Base-by-base conservation (phyloP, 75 land plant species). In the Selaginella tamariscina region DNA sequence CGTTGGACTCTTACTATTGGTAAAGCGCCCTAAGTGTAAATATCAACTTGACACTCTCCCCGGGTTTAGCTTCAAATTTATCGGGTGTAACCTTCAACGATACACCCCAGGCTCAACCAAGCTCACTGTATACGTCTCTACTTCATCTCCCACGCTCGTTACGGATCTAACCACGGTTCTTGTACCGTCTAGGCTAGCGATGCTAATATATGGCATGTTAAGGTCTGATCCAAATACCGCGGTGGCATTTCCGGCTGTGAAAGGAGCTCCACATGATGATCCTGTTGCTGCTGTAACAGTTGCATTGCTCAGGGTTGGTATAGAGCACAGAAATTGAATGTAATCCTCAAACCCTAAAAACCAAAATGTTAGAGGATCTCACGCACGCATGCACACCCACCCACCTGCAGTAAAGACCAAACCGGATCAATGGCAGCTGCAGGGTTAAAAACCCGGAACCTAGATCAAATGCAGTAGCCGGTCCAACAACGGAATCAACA, bases 171-270 rank as follows among this genome's bases (percentile, higher is more conserved):
- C 62, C 31, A 88, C 59, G 0, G 66, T 73, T 29, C 76, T 66
- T 0, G 79, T 70, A 22, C 76, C 75, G 1, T 66, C 77, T 27
- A 85, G 75, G 2, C 72, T 68, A 1, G 83, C 65, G 9, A 91
- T 75, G 0, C 86, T 78, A 13, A 91, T 32, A 22, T 90, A 91
- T 44, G 96, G 96, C 27, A 80, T 76, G 75, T 91, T 91, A 54
- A 91, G 86, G 26, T 83, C 73, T 24, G 74, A 39, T 5, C 11
- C 49, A 39, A 39, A 39, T 5, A 15, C 49, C 5, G 49, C 49
- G 49, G 49, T 39, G 49, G 49, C 15, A 15, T 39, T 39, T 39
- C 11, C 5, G 49, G 49, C 5, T 5, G 49, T 5, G 11, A 15
- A 39, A 39, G 49, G 55, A 24, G 93, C 83, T 68, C 74, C 80